Percentiles rank a stretch among this genome's conserved stretches.
These are phyloP conservation scores for Magnaporthiopsis rhizophila DNA, from an alignment of 2,329 filamentous ascomycete genomes.

Conservation along the genomic window DNA sequence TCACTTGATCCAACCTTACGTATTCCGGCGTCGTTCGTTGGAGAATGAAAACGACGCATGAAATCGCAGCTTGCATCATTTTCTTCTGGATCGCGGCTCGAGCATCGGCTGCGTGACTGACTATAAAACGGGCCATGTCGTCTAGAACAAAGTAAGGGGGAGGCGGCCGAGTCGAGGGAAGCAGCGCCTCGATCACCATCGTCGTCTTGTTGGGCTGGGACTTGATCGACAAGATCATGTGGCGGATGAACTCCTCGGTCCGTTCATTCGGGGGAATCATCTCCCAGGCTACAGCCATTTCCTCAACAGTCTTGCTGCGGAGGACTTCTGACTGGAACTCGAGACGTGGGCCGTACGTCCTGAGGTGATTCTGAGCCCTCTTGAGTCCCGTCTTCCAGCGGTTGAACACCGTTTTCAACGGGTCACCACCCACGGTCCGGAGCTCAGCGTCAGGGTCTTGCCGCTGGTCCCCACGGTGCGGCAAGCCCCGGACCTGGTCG, in stretches of 20 bases:
- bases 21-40: conserved; percentile 9
- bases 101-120: conserved; percentile 5
- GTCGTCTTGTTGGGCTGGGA: conserved; percentile 22
- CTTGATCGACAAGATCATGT: conserved; percentile 29
- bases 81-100: too few species aligned
- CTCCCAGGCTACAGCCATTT: conserved; percentile 27
- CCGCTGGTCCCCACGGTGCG: too few species aligned
- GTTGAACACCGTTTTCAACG: too few species aligned
- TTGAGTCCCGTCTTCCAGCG: too few species aligned
- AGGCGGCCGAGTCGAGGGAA: conserved; percentile 20
- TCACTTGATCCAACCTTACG: conserved; percentile 29
- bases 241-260: conserved; percentile 21
- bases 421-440: too few species aligned
- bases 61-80: too few species aligned
- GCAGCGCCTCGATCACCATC: conserved; percentile 28
- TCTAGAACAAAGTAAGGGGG: conserved; percentile 27
- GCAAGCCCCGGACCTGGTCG: too few species aligned
- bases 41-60: conserved; percentile 8
- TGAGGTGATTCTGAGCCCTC: too few species aligned
- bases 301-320: conserved; percentile 14
- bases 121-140: conserved; percentile 26
- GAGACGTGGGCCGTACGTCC: too few species aligned
- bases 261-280: conserved; percentile 19
- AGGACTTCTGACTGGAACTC: neutral
- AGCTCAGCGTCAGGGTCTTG: too few species aligned